A percentile compares a stretch with the other conserved stretches of the same genome.
Evolutionary conservation across 495 filamentous ascomycete genomes (phyloP).

Genomic region (Podospora conica): DNA sequence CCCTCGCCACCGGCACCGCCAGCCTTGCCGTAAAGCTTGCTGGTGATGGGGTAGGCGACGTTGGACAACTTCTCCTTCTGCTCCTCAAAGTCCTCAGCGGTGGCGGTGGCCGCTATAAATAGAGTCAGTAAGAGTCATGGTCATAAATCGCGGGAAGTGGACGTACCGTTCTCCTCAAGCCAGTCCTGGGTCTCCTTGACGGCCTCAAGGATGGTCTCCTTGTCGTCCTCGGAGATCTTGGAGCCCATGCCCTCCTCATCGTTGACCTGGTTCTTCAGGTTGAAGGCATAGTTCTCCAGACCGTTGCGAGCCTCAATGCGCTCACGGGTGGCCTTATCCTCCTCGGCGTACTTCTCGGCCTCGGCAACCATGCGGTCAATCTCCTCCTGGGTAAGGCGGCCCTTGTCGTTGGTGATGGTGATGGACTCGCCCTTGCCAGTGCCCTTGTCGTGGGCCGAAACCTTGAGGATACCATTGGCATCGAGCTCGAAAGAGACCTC

Average conservation of each 20-base stretch:
- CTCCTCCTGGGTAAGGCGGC: slow-evolving; percentile 89
- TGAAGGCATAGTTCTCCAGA: slow-evolving; percentile 95
- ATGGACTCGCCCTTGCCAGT: slow-evolving; percentile 95
- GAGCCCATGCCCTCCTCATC: slow-evolving; percentile 92
- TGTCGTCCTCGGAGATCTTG: slow-evolving; percentile 98
- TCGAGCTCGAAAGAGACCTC: slow-evolving; percentile 97
- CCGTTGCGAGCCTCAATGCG: slow-evolving; percentile 94
- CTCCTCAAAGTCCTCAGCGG: slow-evolving; percentile 94
- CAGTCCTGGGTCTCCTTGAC: slow-evolving; percentile 97
- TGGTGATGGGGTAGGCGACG: slow-evolving; percentile 97
- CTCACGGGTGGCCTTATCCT: slow-evolving; percentile 94
- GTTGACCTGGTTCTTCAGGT: slow-evolving; percentile 97
- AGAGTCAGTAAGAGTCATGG: slow-evolving; percentile 18
- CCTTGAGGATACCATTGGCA: slow-evolving; percentile 96
- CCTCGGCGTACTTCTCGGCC: slow-evolving; percentile 96
- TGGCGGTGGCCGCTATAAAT: slow-evolving; percentile 59
- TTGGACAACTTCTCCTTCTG: slow-evolving; percentile 98
- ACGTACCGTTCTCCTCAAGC: slow-evolving; percentile 79
- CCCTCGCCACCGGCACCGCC: slow-evolving; percentile 55
- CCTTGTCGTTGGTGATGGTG: slow-evolving; percentile 98
- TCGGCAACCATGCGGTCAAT: slow-evolving; percentile 98
- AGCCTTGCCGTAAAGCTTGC: slow-evolving; percentile 76
- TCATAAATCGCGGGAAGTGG: neutral
- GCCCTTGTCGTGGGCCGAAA: slow-evolving; percentile 91
- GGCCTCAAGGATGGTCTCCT: slow-evolving; percentile 92